A percentile compares a stretch with the other conserved stretches of the same genome.
Evolutionary conservation across 2,329 filamentous ascomycete species (phyloP).

Genomic region (Diaporthe eres): DNA sequence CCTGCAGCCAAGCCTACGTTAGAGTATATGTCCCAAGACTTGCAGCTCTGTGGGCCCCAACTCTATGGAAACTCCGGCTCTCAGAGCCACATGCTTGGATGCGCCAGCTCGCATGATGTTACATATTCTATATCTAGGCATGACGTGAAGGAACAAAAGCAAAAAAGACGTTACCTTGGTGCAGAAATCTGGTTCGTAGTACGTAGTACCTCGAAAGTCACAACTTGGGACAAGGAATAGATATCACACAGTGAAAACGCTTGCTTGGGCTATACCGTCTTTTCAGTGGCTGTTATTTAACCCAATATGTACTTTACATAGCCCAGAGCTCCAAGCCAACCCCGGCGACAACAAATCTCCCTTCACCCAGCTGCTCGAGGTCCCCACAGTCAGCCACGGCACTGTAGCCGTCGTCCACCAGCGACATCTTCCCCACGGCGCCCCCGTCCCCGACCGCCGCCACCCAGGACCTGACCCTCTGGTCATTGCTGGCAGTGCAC

Average conservation of each 20-base stretch:
- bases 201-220: neutral
- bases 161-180: neutral
- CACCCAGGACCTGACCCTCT: conserved; percentile 70
- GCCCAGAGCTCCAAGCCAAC: conserved; percentile 64
- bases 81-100: neutral
- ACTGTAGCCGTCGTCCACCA: conserved; percentile 68
- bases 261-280: neutral
- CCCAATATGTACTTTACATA: conserved; percentile 3
- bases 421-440: conserved; percentile 49
- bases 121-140: neutral
- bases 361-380: conserved; percentile 56
- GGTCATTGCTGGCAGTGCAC: conserved; percentile 71
- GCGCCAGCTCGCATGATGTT: neutral
- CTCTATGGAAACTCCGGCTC: neutral
- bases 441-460: conserved; percentile 44
- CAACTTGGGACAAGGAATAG: neutral
- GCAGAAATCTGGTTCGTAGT: neutral
- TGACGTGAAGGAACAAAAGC: neutral
- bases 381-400: conserved; percentile 73
- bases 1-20: conserved; percentile 7
- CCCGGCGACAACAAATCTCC: conserved; percentile 57
- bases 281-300: too few species aligned
- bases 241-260: neutral
- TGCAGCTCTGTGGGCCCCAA: neutral
- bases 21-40: neutral